Percentiles rank a stretch among this genome's conserved stretches.
phyloP scores from a whole-genome alignment of 2,329 filamentous ascomycete genomes.

The Knufia fluminis region DNA sequence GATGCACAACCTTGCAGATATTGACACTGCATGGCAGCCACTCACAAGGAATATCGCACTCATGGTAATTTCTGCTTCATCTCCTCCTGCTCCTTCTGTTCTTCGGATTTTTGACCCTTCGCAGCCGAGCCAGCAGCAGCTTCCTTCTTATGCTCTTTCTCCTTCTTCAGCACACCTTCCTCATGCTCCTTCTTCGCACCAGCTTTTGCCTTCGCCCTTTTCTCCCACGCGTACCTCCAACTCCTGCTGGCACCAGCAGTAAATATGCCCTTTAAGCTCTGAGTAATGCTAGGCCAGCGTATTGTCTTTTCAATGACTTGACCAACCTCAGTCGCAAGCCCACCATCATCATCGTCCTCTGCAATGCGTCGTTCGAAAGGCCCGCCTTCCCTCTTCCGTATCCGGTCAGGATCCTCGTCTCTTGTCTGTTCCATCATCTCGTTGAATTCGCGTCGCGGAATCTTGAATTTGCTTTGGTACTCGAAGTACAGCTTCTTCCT shows the following conservation, averaged over 20 bases:
- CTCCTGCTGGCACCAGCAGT: constrained; percentile 66
- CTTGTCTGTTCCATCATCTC: constrained; percentile 70
- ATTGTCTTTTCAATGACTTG: constrained; percentile 79
- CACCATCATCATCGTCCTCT: constrained; percentile 49
- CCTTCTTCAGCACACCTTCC: constrained; percentile 7
- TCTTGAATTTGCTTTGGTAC: constrained; percentile 82
- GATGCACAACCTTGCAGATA: not conserved
- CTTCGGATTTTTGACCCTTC: not conserved
- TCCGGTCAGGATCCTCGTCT: constrained; percentile 55
- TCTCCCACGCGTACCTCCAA: constrained; percentile 71
- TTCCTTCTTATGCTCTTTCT: constrained; percentile 5
- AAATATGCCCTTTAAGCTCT: constrained; percentile 74
- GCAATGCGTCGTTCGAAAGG: constrained; percentile 82
- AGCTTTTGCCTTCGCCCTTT: constrained; percentile 44
- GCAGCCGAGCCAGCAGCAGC: not conserved
- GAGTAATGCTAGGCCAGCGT: constrained; percentile 80
- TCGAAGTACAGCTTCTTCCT: constrained; percentile 85
- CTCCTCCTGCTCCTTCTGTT: not conserved
- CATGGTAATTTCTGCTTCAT: not conserved
- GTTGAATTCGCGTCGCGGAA: constrained; percentile 74
- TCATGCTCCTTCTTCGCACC: constrained; percentile 12
- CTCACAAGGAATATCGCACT: not conserved
- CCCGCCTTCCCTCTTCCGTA: constrained; percentile 67
- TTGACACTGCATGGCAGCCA: not conserved
- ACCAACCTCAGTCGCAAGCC: constrained; percentile 62